Evolutionary conservation across 2,329 filamentous ascomycete species (phyloP).

Genomic region (Tolypocladium nubicola): DNA sequence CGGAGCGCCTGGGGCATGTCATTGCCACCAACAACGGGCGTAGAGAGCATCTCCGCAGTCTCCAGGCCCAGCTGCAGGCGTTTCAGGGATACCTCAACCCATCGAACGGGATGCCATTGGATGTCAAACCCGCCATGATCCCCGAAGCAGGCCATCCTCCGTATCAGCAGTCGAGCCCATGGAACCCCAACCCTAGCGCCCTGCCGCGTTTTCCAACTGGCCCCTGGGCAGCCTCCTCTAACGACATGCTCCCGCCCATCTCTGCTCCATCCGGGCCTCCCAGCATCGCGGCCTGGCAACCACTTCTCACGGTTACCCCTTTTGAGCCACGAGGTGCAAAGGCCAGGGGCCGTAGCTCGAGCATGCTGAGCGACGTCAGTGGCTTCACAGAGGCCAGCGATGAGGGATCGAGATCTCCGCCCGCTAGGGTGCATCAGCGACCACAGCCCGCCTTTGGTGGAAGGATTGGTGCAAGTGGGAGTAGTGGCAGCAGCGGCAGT

Average conservation of each 20-base stretch:
- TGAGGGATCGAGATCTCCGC: slow-evolving; percentile 28
- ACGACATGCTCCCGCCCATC: slow-evolving; percentile 20
- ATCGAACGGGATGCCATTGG: slow-evolving; percentile 20
- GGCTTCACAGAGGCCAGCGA: slow-evolving; percentile 54
- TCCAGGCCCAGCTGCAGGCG: slow-evolving; percentile 20
- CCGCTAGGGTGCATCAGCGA: slow-evolving; percentile 1
- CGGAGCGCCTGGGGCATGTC: slow-evolving; percentile 31
- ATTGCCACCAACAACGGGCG: slow-evolving; percentile 17
- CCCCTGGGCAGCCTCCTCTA: slow-evolving; percentile 24
- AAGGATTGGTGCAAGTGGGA: slow-evolving; percentile 18
- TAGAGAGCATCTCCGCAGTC: slow-evolving; percentile 17
- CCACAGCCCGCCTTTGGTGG: slow-evolving; percentile 2
- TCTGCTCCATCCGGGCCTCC: slow-evolving; percentile 18
- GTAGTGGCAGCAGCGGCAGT: slow-evolving; percentile 36
- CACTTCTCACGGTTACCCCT: slow-evolving; percentile 25
- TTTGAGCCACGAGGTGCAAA: slow-evolving; percentile 25
- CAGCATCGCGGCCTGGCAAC: slow-evolving; percentile 21
- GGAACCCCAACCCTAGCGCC: slow-evolving; percentile 24
- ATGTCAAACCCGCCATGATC: slow-evolving; percentile 10
- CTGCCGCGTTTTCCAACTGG: slow-evolving; percentile 22
- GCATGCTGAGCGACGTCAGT: slow-evolving; percentile 58
- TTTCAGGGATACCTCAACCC: slow-evolving; percentile 22
- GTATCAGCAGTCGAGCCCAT: slow-evolving; percentile 14
- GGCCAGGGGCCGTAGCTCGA: slow-evolving; percentile 49
- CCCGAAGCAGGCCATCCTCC: slow-evolving; percentile 9